Conservation (phyloP, 2,329 filamentous ascomycete species). For the Xylariaceae sp. region DNA sequence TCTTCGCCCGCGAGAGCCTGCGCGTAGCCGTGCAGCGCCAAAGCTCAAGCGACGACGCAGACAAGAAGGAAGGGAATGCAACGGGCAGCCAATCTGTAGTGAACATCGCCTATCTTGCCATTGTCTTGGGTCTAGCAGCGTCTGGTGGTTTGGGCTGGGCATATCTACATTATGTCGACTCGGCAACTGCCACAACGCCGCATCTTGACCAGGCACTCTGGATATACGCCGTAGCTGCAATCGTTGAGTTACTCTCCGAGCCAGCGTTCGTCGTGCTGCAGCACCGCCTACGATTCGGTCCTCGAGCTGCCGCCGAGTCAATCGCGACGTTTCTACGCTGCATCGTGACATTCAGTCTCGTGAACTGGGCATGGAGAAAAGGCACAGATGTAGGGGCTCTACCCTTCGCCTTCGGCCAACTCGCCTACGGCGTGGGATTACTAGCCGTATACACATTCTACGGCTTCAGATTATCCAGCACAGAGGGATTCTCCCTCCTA, state of each 20-base stretch:
- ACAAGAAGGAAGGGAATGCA: slow-evolving; percentile 12
- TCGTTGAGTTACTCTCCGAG: slow-evolving; percentile 78
- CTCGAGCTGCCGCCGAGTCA: slow-evolving; percentile 80
- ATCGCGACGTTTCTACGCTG: slow-evolving; percentile 75
- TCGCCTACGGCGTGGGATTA: slow-evolving; percentile 68
- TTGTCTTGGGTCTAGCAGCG: slow-evolving; percentile 63
- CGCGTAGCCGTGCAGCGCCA: slow-evolving; percentile 89
- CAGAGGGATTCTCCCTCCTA: slow-evolving; percentile 66
- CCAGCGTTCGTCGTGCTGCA: slow-evolving; percentile 88
- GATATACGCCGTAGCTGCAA: slow-evolving; percentile 53
- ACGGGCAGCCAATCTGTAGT: slow-evolving; percentile 68
- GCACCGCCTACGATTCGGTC: slow-evolving; percentile 72
- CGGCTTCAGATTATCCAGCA: slow-evolving; percentile 52
- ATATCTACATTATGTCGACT: slow-evolving; percentile 56
- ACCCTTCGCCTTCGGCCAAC: slow-evolving; percentile 84
- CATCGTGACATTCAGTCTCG: slow-evolving; percentile 65
- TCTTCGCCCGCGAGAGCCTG: slow-evolving; percentile 87
- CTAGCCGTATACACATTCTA: slow-evolving; percentile 65
- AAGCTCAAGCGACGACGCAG: slow-evolving; percentile 21
- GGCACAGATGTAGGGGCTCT: slow-evolving; percentile 65
- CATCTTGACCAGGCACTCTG: slow-evolving; percentile 55
- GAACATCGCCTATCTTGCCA: slow-evolving; percentile 81
- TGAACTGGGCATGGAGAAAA: slow-evolving; percentile 56
- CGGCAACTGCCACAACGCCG: slow-evolving; percentile 52
- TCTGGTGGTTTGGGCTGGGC: slow-evolving; percentile 61